Conservation (phyloP, 2,329 filamentous ascomycete species). For the Chlorencoelia australis region DNA sequence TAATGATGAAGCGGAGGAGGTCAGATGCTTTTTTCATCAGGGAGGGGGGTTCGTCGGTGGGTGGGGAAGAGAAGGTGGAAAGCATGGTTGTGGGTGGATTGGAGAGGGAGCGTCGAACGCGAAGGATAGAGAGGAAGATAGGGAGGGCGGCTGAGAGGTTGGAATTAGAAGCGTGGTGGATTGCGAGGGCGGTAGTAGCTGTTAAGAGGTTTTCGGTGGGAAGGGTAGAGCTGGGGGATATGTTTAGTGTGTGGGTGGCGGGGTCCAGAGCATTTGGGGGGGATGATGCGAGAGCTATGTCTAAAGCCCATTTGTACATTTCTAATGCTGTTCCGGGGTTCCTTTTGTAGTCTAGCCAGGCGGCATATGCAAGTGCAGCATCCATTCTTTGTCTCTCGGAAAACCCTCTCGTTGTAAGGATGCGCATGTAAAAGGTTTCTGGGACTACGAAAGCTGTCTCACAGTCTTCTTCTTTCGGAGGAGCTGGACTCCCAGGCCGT, state of each 20-base stretch:
- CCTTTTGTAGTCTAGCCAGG: slow-evolving; percentile 74
- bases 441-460: slow-evolving; percentile 58
- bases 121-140: slow-evolving; percentile 75
- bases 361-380: slow-evolving; percentile 72
- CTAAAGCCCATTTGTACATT: slow-evolving; percentile 66
- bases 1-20: slow-evolving; percentile 25
- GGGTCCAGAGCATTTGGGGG: slow-evolving; percentile 37
- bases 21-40: slow-evolving; percentile 22
- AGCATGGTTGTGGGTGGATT: slow-evolving; percentile 23
- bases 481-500: slow-evolving; percentile 48
- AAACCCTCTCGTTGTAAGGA: slow-evolving; percentile 73
- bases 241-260: slow-evolving; percentile 53
- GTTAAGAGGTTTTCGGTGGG: slow-evolving; percentile 67
- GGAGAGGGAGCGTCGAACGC: slow-evolving; percentile 58
- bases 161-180: slow-evolving; percentile 62
- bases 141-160: slow-evolving; percentile 63
- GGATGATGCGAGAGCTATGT: slow-evolving; percentile 53
- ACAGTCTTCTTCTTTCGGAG: slow-evolving; percentile 68
- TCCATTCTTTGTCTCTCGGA: slow-evolving; percentile 68
- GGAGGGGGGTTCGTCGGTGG: slow-evolving; percentile 12
- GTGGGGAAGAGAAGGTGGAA: slow-evolving; percentile 8
- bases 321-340: slow-evolving; percentile 54
- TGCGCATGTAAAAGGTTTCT: slow-evolving; percentile 69
- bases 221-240: slow-evolving; percentile 37
- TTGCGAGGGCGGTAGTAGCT: slow-evolving; percentile 67